Evolutionary conservation across 148 eudicot species (phyloP).

Genomic region (Chenopodium quinoa): DNA sequence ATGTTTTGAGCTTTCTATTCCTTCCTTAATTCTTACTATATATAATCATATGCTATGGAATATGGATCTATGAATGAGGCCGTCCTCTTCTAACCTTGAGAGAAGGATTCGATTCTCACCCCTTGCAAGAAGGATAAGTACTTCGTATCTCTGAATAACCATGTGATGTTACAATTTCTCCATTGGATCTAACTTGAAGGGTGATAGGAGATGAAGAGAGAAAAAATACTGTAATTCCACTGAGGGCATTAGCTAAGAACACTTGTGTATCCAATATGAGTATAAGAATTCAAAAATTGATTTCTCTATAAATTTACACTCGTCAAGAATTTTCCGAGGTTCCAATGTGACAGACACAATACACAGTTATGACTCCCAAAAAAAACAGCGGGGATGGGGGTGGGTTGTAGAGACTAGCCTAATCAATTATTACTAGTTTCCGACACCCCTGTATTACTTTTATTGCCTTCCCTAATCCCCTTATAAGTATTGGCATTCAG

Average conservation of each 20-base stretch:
- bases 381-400: not conserved
- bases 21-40: too few species aligned
- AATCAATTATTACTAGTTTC: constrained; percentile 11
- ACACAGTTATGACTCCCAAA: constrained; percentile 18
- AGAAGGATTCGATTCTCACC: too few species aligned
- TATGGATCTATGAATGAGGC: too few species aligned
- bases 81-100: too few species aligned
- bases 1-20: too few species aligned
- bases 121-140: too few species aligned
- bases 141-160: too few species aligned
- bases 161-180: too few species aligned
- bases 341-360: constrained; percentile 6
- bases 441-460: constrained; percentile 1
- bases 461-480: not conserved
- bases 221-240: not conserved
- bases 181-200: not conserved
- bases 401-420: not conserved
- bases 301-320: constrained; percentile 21
- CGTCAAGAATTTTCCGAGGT: not conserved
- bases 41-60: too few species aligned
- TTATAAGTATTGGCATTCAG: not conserved
- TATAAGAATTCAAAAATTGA: not conserved
- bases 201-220: not conserved
- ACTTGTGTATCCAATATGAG: too few species aligned
- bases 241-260: not conserved